phyloP scores from a whole-genome alignment of 2,329 filamentous ascomycete species.

The Sclerotinia minor region DNA sequence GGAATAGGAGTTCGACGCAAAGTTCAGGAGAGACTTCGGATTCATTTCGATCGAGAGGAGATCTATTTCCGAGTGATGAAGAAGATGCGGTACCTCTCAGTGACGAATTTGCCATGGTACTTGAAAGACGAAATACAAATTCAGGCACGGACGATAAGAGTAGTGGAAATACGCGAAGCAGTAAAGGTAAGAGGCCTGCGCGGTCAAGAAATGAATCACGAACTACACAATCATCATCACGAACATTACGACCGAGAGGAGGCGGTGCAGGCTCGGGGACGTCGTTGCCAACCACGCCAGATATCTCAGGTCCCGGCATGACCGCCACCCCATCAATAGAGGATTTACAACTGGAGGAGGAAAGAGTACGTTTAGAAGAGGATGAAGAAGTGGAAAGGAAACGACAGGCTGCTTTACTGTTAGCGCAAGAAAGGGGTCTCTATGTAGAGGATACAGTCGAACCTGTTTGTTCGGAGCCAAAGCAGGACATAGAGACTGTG shows the following conservation, averaged over 20 bases:
- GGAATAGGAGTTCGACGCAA: constrained; percentile 70
- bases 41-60: constrained; percentile 82
- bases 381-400: constrained; percentile 55
- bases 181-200: constrained; percentile 56
- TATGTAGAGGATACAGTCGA: constrained; percentile 40
- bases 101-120: constrained; percentile 84
- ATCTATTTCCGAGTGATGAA: constrained; percentile 84
- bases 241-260: constrained; percentile 30
- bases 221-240: constrained; percentile 43
- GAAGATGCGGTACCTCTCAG: constrained; percentile 88
- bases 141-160: constrained; percentile 65
- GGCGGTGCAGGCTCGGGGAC: constrained; percentile 33
- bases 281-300: constrained; percentile 41
- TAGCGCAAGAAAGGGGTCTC: constrained; percentile 54
- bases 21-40: constrained; percentile 80
- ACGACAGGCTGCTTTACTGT: constrained; percentile 52
- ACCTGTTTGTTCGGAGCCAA: constrained; percentile 30
- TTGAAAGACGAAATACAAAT: constrained; percentile 68
- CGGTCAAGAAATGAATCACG: constrained; percentile 55
- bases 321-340: constrained; percentile 50
- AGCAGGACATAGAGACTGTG: constrained; percentile 26
- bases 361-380: constrained; percentile 49
- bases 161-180: constrained; percentile 63
- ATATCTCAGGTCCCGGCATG: constrained; percentile 42
- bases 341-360: constrained; percentile 56